Percentiles rank a stretch among this genome's conserved stretches.
These are phyloP conservation scores for Allantophomopsis cytisporea DNA, from an alignment of 2,329 filamentous ascomycete species.

Conservation along the genomic window DNA sequence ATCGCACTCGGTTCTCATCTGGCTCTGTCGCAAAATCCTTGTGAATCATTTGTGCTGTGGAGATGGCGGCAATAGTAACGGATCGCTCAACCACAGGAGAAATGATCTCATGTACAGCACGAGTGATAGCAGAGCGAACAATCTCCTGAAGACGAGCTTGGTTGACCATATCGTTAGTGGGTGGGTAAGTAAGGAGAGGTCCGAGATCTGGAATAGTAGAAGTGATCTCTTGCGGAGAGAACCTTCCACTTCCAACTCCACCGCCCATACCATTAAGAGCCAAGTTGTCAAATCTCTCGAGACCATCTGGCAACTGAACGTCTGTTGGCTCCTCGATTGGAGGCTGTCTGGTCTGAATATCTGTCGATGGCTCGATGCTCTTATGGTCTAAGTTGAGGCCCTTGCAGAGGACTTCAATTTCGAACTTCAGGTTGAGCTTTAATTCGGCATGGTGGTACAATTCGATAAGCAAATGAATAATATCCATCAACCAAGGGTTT, in stretches of 20 bases:
- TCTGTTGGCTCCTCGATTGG: conserved; percentile 46
- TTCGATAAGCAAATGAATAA: conserved; percentile 80
- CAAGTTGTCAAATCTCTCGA: conserved; percentile 76
- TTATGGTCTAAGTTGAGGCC: conserved; percentile 87
- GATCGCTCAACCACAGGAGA: conserved; percentile 94
- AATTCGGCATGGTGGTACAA: conserved; percentile 87
- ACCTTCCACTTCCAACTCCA: conserved; percentile 52
- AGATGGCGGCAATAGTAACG: conserved; percentile 94
- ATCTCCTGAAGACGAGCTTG: conserved; percentile 58
- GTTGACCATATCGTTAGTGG: conserved; percentile 66
- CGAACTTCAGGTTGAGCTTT: conserved; percentile 95
- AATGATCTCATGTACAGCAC: conserved; percentile 91
- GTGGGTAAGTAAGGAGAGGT: conserved; percentile 66
- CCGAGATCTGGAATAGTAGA: conserved; percentile 76
- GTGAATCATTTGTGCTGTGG: conserved; percentile 84
- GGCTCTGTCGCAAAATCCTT: conserved; percentile 94
- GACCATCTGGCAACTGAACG: conserved; percentile 43
- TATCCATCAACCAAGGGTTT: conserved; percentile 97
- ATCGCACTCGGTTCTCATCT: conserved; percentile 75
- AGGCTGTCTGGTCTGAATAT: conserved; percentile 64
- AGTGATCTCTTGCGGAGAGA: conserved; percentile 66
- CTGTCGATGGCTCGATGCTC: conserved; percentile 72
- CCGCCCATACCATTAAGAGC: conserved; percentile 62
- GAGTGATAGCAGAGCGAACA: conserved; percentile 73
- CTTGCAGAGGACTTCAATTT: conserved; percentile 95